phyloP scores from a whole-genome alignment of 2,329 filamentous ascomycete species.

The Gnomoniopsis sp. region DNA sequence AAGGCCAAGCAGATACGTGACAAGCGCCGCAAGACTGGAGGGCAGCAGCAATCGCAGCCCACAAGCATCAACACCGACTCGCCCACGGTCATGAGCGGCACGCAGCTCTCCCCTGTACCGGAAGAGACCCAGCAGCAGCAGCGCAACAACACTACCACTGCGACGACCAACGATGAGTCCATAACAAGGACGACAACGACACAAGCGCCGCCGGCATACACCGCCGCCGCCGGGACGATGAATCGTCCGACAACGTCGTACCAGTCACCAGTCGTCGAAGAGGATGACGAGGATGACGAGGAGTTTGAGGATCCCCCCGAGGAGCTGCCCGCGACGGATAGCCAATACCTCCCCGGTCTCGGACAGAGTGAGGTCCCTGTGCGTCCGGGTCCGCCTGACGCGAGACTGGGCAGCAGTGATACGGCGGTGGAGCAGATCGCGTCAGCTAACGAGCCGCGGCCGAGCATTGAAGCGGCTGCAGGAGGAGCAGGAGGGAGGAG shows the following conservation, averaged over 20 bases:
- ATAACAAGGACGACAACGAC: not conserved
- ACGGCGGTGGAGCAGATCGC: not conserved
- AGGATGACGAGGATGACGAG: not conserved
- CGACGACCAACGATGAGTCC: not conserved
- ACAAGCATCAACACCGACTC: not conserved
- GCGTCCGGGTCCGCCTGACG: not conserved
- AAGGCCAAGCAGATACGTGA: slow-evolving; percentile 8
- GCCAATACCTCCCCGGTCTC: not conserved
- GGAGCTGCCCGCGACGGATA: not conserved
- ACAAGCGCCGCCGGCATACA: not conserved
- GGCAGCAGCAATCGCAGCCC: not conserved
- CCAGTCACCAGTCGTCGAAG: not conserved
- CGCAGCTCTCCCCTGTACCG: not conserved
- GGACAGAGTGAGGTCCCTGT: slow-evolving; percentile 10
- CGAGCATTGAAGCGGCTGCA: not conserved
- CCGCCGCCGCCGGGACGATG: too few relatives aligned
- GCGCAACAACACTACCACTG: not conserved
- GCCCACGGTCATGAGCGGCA: not conserved
- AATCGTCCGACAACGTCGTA: not conserved
- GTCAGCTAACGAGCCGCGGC: not conserved
- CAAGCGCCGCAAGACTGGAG: slow-evolving; percentile 1
- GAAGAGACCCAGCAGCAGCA: not conserved
- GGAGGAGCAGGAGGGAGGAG: too few relatives aligned
- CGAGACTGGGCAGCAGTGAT: not conserved
- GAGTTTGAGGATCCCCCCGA: not conserved